A percentile compares a stretch with the other conserved stretches of the same genome.
These are phyloP conservation scores for Epichloe festucae DNA, from an alignment of 2,329 filamentous ascomycete genomes.

Conservation along the genomic window DNA sequence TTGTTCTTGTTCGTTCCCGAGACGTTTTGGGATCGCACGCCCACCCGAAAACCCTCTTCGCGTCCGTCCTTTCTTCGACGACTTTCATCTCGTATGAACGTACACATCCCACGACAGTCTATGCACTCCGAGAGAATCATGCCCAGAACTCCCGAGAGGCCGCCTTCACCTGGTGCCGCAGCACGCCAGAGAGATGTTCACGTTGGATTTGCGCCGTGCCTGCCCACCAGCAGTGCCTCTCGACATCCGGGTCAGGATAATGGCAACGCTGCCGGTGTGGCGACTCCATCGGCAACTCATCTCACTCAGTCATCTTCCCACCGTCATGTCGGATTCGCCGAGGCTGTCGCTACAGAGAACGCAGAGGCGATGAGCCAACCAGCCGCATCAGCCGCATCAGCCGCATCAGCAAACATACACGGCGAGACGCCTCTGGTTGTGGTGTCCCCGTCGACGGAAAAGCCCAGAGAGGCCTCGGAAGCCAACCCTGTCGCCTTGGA, in stretches of 20 bases:
- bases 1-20: slow-evolving; percentile 89
- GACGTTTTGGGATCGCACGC: slow-evolving; percentile 87
- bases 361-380: not conserved
- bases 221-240: not conserved
- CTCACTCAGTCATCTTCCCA: slow-evolving; percentile 5
- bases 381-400: not conserved
- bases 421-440: not conserved
- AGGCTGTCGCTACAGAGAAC: slow-evolving; percentile 8
- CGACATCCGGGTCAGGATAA: not conserved
- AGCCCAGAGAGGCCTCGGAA: not conserved
- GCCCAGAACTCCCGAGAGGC: slow-evolving; percentile 6
- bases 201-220: slow-evolving; percentile 19
- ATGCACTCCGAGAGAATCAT: not conserved
- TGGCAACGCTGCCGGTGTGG: not conserved
- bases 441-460: not conserved
- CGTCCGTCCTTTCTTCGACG: slow-evolving; percentile 35
- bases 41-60: slow-evolving; percentile 29
- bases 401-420: not conserved
- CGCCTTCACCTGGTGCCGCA: slow-evolving; percentile 9
- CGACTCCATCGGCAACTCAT: slow-evolving; percentile 10
- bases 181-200: slow-evolving; percentile 16
- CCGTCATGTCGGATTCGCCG: slow-evolving; percentile 45
- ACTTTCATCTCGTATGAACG: slow-evolving; percentile 29
- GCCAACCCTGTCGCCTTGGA: not conserved
- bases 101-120: slow-evolving; percentile 2